Conservation (phyloP, 805 yeast genomes). For the Ogataea pini region DNA sequence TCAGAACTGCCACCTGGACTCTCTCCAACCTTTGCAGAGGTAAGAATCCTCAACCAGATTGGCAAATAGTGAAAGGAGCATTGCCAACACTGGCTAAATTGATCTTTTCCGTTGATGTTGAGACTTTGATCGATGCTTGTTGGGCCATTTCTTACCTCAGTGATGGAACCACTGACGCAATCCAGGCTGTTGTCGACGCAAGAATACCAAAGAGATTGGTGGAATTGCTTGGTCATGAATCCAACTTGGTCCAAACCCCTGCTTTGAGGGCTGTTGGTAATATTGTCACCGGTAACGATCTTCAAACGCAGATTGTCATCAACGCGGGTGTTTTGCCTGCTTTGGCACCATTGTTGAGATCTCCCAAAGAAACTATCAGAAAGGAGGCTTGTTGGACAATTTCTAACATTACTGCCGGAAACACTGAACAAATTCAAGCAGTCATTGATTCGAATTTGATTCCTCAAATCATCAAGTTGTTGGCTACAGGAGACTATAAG, state of each 20-base stretch:
- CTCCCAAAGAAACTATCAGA: slow-evolving; percentile 87
- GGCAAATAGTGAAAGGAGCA: slow-evolving; percentile 83
- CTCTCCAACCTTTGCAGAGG: slow-evolving; percentile 96
- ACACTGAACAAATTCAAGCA: slow-evolving; percentile 91
- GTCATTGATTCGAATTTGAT: slow-evolving; percentile 93
- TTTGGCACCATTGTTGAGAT: slow-evolving; percentile 71
- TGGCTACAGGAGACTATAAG: slow-evolving; percentile 83
- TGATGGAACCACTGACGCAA: slow-evolving; percentile 90
- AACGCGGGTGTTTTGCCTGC: slow-evolving; percentile 91
- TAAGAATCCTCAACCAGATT: slow-evolving; percentile 93
- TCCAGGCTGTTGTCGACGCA: slow-evolving; percentile 95
- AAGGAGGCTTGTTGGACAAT: slow-evolving; percentile 99
- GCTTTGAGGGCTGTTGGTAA: slow-evolving; percentile 97
- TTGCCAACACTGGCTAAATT: slow-evolving; percentile 90
- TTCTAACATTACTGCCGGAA: slow-evolving; percentile 97
- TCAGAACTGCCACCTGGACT: slow-evolving; percentile 98
- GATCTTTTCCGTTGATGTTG: slow-evolving; percentile 87
- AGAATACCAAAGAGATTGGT: slow-evolving; percentile 94
- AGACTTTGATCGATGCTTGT: slow-evolving; percentile 94
- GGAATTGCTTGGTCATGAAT: slow-evolving; percentile 81
- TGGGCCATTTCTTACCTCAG: slow-evolving; percentile 97
- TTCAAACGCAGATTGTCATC: slow-evolving; percentile 92
- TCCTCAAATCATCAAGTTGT: slow-evolving; percentile 83
- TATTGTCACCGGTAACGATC: slow-evolving; percentile 95
- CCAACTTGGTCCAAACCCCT: slow-evolving; percentile 91